phyloP scores from a whole-genome alignment of 352 stramenopile genomes.

The Pythium phragmitis region DNA sequence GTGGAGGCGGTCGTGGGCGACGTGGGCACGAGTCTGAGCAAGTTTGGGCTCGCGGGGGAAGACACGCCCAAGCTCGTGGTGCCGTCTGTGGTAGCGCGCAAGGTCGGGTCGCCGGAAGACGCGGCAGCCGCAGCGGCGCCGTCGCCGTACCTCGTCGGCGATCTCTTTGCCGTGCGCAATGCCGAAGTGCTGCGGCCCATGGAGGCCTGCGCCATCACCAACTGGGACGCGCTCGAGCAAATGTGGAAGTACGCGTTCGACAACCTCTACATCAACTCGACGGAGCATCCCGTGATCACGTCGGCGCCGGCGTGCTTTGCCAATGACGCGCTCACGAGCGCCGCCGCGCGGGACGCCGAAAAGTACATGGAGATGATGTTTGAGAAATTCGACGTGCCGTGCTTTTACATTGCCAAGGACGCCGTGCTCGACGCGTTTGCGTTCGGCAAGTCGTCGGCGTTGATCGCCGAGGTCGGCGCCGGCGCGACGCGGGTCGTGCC shows the following conservation, averaged over 20 bases:
- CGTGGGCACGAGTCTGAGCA: conserved; percentile 87
- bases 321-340: conserved; percentile 62
- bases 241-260: conserved; percentile 81
- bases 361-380: conserved; percentile 93
- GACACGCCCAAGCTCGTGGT: conserved; percentile 91
- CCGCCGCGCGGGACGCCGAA: conserved; percentile 53
- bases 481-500: conserved; percentile 84
- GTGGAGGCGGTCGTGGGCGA: conserved; percentile 95
- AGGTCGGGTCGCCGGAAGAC: conserved; percentile 12
- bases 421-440: conserved; percentile 90
- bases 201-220: conserved; percentile 52
- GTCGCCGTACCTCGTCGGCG: conserved; percentile 38
- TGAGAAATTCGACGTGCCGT: conserved; percentile 87
- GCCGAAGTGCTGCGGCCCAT: conserved; percentile 60
- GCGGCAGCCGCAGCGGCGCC: background rate
- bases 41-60: conserved; percentile 95
- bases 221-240: conserved; percentile 88
- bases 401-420: conserved; percentile 90
- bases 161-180: conserved; percentile 56
- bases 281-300: conserved; percentile 77
- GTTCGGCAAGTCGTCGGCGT: conserved; percentile 80
- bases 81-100: conserved; percentile 62
- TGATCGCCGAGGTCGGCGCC: conserved; percentile 89
- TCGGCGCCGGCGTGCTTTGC: conserved; percentile 73
- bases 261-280: conserved; percentile 60